A percentile compares a stretch with the other conserved stretches of the same genome.
These are phyloP conservation scores for Penicillium lividum DNA, from an alignment of 495 filamentous ascomycete species.

Conservation along the genomic window DNA sequence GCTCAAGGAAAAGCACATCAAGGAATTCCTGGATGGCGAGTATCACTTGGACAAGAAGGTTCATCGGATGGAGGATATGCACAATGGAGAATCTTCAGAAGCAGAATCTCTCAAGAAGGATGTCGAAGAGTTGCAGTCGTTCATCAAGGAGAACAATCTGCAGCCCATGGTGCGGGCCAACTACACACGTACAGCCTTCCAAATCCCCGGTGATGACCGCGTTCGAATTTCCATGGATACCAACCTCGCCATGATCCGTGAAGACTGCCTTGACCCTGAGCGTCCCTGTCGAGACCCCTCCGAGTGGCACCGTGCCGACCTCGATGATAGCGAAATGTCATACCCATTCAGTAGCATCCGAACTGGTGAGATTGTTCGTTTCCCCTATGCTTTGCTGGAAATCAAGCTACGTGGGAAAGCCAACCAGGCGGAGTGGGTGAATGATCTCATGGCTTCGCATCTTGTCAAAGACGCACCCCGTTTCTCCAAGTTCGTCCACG, in stretches of 20 bases:
- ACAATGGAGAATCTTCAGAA: constrained; percentile 60
- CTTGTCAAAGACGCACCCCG: constrained; percentile 84
- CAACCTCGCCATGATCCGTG: constrained; percentile 86
- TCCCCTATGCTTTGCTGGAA: constrained; percentile 88
- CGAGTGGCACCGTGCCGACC: constrained; percentile 88
- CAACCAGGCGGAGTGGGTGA: constrained; percentile 80
- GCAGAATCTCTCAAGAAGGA: constrained; percentile 62
- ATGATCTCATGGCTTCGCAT: constrained; percentile 88
- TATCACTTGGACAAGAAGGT: constrained; percentile 92
- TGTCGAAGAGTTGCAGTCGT: constrained; percentile 75
- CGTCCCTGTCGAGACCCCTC: constrained; percentile 84
- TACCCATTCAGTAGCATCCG: constrained; percentile 84
- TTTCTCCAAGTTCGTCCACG: constrained; percentile 97
- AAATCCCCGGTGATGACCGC: constrained; percentile 89
- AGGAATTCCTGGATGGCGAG: constrained; percentile 80
- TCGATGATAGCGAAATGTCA: constrained; percentile 78
- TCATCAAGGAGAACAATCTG: constrained; percentile 74
- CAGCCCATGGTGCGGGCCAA: constrained; percentile 88
- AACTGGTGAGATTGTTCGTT: constrained; percentile 88
- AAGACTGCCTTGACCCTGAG: constrained; percentile 81
- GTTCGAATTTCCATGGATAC: constrained; percentile 93
- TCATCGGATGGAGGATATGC: constrained; percentile 73
- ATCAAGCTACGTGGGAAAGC: constrained; percentile 82
- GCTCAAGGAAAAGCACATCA: constrained; percentile 92
- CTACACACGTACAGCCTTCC: constrained; percentile 93